A percentile compares a stretch with the other conserved stretches of the same genome.
phyloP scores from a whole-genome alignment of 192 early-diverging fungal species.

The Entomortierella parvispora region DNA sequence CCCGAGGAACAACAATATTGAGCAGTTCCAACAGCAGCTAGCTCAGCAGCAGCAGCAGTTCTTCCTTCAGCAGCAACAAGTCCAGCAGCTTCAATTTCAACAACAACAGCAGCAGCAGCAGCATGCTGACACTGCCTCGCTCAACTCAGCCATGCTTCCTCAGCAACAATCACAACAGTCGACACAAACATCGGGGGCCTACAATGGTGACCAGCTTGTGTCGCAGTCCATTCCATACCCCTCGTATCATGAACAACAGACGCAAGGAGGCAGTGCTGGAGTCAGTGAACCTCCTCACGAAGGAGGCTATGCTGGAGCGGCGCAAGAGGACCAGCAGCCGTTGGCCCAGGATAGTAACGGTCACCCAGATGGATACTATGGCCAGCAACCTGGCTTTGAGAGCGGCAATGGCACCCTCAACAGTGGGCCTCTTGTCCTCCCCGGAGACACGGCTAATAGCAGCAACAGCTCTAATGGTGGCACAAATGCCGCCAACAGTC shows the following conservation, averaged over 20 bases:
- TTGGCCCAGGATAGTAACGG: slow-evolving; percentile 9
- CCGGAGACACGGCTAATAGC: slow-evolving; percentile 3
- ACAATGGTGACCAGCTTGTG: not conserved
- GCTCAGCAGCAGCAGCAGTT: slow-evolving; percentile 2
- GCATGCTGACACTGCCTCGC: slow-evolving; percentile 5
- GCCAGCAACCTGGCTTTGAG: slow-evolving; percentile 1
- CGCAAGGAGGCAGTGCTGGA: not conserved
- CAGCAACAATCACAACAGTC: not conserved
- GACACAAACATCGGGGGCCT: not conserved
- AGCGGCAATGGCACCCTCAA: not conserved
- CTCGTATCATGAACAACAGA: not conserved
- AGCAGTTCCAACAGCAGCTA: not conserved
- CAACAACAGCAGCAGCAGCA: slow-evolving; percentile 15
- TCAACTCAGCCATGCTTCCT: slow-evolving; percentile 3
- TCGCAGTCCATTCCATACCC: not conserved
- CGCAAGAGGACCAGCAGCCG: slow-evolving; percentile 11
- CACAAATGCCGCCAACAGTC: slow-evolving; percentile 1
- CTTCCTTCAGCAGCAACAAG: slow-evolving; percentile 17
- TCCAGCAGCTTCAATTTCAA: not conserved
- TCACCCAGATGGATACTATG: not conserved
- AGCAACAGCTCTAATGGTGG: slow-evolving; percentile 1
- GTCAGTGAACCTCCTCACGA: not conserved
- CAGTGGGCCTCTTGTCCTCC: not conserved
- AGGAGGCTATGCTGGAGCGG: slow-evolving; percentile 1
- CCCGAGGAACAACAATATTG: not conserved